Evolutionary conservation across 116 monocot genomes (phyloP), one percentile per base, ranked within the genome.

Genomic region (Zostera marina): DNA sequence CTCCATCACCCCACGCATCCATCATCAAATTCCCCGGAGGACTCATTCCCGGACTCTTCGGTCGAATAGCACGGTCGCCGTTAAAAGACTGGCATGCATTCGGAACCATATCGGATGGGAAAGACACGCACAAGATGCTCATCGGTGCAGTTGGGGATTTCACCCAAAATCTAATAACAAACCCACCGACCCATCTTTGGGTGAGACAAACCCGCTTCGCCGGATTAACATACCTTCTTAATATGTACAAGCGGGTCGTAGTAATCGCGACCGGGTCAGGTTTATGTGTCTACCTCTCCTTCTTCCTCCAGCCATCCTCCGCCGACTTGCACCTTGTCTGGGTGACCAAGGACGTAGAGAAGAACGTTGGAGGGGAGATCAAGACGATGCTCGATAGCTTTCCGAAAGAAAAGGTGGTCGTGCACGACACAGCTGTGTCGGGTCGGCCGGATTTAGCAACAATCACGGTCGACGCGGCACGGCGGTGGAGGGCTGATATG

Each of bases 111-210:
- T 83, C 83, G 0, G 59, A 79, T 17, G 61, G 58, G 7, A 64
- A 79, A 10, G 63, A 76, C n/a, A 25, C 39, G 17, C 83, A 83
- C 79, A 72, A 69, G 63, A 83, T 83, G 72, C 79, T 83, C n/a
- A 79, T 75, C 44, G 83, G 83, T 23, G 83, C 83, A 4, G 83
- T 83, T 3, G 83, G 83, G 5, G 83, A 78, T 69, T 83, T 83
- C 72, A 83, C 83, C 14, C 58, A 17, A 1, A 69, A 60, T 3
- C 25, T 83, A 42, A 66, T 79, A 2, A 53, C 69, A 4, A 52
- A 79, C 63, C 83, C 79, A 7, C 83, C 83, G 26, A 58, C 9
- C 32, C 69, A 73, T 54, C 72, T 83, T 12, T 83, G 83, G 83
- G 79, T 83, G 0, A 54, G 83, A 3, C 32, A 55, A 1, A 63